Base-by-base conservation (phyloP, 192 early-diverging fungal species). In the Coemansia erecta region DNA sequence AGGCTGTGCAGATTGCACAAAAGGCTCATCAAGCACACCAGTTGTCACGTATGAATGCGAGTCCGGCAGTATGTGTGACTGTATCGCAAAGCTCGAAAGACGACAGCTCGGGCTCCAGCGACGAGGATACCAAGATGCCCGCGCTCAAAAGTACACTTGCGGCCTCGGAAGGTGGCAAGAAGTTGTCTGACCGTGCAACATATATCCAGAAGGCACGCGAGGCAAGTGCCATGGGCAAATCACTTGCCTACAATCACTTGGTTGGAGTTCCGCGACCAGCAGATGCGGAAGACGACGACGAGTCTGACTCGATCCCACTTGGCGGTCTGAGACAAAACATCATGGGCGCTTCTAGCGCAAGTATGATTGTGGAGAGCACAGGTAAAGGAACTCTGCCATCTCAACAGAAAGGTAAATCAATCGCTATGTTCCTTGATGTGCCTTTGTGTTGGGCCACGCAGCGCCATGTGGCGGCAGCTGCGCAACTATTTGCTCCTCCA, bases 151-250 rank as follows among this genome's bases (percentile, higher is more conserved):
- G 28, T 24, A 65, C 69, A 28, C 61, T 69, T 65, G 66, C 75
- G 0, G 61, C 44, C 13, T 18, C 14, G 18, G 52, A 54, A 14
- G 46, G 14, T 0, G 61, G 31, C 4, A 48, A 58, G 33, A 49
- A 58, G 17, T 14, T 72, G 17, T 59, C 66, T 3, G 70, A 68
- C n/a, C 75, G 70, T 18, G 75, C 75, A 7, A 17, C 57, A 55
- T 21, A 72, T 22, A 78, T 78, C 23, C 75, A 78, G 33, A 58
- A 54, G 21, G 59, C 68, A 18, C 75, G 75, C 37, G 75, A 78
- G 45, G 75, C 75, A n/a, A 72, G 65, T 15, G 66, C 69, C 0
- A 39, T 68, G 26, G 75, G 75, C 22, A 72, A 63, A 42, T 17
- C 64, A 19, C 48, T 57, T 4, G 49, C 66, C 4, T 72, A 68